phyloP scores from a whole-genome alignment of 2,329 filamentous ascomycete genomes.

The Rhytidhysteron rufulum region DNA sequence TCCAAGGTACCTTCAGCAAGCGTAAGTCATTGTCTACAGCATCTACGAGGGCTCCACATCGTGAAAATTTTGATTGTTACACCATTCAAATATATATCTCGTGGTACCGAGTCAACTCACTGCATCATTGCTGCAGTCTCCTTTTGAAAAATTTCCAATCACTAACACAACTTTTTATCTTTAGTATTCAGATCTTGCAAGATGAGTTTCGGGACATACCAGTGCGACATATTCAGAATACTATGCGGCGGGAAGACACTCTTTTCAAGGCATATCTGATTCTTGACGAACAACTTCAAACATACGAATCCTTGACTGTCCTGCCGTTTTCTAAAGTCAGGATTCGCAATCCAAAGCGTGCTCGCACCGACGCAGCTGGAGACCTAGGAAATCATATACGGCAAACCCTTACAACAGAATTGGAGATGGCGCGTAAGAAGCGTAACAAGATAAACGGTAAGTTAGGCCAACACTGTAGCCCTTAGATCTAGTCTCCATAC shows the following conservation, averaged over 20 bases:
- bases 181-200: constrained; percentile 34
- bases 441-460: constrained; percentile 16
- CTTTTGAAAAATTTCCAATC: too few relatives aligned
- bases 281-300: constrained; percentile 26
- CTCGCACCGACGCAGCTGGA: constrained; percentile 7
- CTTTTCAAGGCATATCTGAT: constrained; percentile 37
- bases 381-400: not conserved
- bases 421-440: constrained; percentile 23
- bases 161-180: too few relatives aligned
- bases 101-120: too few relatives aligned
- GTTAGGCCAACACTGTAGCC: too few relatives aligned
- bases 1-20: constrained; percentile 9
- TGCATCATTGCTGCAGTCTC: too few relatives aligned
- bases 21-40: too few relatives aligned
- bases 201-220: constrained; percentile 40
- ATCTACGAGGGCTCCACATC: too few relatives aligned
- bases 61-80: too few relatives aligned
- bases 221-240: constrained; percentile 29
- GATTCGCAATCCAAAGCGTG: constrained; percentile 22
- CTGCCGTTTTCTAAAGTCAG: constrained; percentile 15
- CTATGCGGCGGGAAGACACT: constrained; percentile 26
- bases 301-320: constrained; percentile 10
- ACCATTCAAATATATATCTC: too few relatives aligned
- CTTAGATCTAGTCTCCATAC: too few relatives aligned
- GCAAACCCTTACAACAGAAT: constrained; percentile 1